These are phyloP conservation scores for Blastobotrys serpentis DNA, from an alignment of 1,139 yeast species.

Conservation along the genomic window DNA sequence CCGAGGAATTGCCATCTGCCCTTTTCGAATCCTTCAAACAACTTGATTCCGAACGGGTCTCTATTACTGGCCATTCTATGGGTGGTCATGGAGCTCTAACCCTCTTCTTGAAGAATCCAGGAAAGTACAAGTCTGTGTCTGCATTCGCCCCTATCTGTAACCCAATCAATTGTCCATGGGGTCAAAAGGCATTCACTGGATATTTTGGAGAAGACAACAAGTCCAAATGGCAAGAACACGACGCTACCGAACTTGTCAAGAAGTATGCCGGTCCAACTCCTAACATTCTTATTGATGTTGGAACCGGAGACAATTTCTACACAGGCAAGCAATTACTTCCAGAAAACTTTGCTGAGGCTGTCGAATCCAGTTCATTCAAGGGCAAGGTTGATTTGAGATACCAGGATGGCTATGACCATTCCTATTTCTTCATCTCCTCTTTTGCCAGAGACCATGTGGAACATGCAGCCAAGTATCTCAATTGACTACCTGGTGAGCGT, in stretches of 20 bases:
- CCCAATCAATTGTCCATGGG: conserved; percentile 82
- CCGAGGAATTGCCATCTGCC: conserved; percentile 61
- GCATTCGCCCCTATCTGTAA: conserved; percentile 91
- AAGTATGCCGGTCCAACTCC: conserved; percentile 52
- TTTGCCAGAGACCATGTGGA: conserved; percentile 83
- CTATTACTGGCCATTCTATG: conserved; percentile 95
- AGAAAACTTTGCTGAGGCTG: conserved; percentile 66
- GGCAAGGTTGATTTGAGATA: conserved; percentile 56
- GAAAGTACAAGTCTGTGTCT: conserved; percentile 72
- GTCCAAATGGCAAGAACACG: conserved; percentile 66
- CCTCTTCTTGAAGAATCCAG: conserved; percentile 72
- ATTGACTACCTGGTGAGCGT: conserved; percentile 5
- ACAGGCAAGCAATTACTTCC: conserved; percentile 71
- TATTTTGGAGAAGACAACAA: conserved; percentile 63
- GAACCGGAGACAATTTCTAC: conserved; percentile 72
- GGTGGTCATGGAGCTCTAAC: conserved; percentile 94
- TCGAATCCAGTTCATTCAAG: conserved; percentile 57
- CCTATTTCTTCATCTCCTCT: conserved; percentile 79
- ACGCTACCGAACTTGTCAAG: conserved; percentile 73
- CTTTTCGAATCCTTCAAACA: conserved; percentile 40
- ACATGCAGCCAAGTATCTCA: conserved; percentile 76
- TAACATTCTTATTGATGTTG: conserved; percentile 79
- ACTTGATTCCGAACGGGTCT: conserved; percentile 58
- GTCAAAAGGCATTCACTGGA: conserved; percentile 73
- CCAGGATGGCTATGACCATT: conserved; percentile 88